Conservation (phyloP, 2,329 filamentous ascomycete species). For the Aspergillus unguis region DNA sequence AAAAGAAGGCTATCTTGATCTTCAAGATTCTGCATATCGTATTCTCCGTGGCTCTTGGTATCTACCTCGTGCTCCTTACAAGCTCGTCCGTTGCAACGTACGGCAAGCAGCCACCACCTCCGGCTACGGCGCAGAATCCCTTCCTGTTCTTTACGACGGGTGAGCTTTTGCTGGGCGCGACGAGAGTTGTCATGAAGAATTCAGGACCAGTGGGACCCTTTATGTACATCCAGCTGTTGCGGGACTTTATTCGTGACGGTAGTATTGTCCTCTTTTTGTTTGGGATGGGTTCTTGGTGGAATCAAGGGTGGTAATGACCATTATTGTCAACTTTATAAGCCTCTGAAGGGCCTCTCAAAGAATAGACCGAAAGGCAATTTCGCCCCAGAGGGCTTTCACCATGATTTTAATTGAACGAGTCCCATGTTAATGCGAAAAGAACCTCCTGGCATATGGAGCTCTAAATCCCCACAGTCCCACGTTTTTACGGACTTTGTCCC, state of each 20-base stretch:
- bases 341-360: too few relatives aligned
- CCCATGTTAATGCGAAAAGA: too few relatives aligned
- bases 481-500: too few relatives aligned
- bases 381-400: too few relatives aligned
- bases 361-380: too few relatives aligned
- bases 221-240: slow-evolving; percentile 37
- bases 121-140: slow-evolving; percentile 45
- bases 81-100: slow-evolving; percentile 36
- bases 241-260: slow-evolving; percentile 42
- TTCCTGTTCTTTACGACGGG: slow-evolving; percentile 47
- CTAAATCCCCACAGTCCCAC: too few relatives aligned
- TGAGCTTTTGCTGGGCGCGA: slow-evolving; percentile 42
- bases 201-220: slow-evolving; percentile 27
- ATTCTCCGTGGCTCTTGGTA: slow-evolving; percentile 55
- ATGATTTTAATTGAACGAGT: too few relatives aligned
- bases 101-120: slow-evolving; percentile 41
- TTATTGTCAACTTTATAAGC: background rate
- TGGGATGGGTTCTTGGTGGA: slow-evolving; percentile 43
- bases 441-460: too few relatives aligned
- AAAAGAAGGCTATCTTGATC: slow-evolving; percentile 36
- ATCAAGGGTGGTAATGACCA: slow-evolving; percentile 28
- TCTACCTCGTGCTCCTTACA: slow-evolving; percentile 48
- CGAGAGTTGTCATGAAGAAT: slow-evolving; percentile 33
- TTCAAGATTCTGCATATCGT: slow-evolving; percentile 60
- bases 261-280: slow-evolving; percentile 46